Conservation (phyloP, 768 basidiomycete species). For the Calocera cornea region DNA sequence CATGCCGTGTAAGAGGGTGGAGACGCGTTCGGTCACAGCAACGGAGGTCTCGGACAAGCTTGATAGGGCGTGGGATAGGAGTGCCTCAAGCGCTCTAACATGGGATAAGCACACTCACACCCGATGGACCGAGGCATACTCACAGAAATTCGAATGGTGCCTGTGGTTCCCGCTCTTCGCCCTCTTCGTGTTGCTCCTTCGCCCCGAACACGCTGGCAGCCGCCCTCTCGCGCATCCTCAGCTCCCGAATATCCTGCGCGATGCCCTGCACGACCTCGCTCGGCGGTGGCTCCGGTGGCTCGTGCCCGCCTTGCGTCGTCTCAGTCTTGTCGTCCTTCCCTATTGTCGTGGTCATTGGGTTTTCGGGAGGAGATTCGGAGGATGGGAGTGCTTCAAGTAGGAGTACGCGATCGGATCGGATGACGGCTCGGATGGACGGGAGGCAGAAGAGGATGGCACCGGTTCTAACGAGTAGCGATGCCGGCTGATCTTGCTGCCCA, state of each 20-base stretch:
- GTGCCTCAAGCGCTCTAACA: not conserved
- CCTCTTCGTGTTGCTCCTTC: not conserved
- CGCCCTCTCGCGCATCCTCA: not conserved
- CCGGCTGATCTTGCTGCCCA: not conserved
- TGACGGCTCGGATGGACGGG: not conserved
- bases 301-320: not conserved
- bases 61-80: not conserved
- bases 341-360: not conserved
- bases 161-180: not conserved
- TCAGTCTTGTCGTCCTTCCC: not conserved
- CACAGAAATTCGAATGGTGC: not conserved
- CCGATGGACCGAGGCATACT: not conserved
- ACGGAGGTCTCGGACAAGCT: not conserved
- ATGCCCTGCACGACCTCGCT: not conserved
- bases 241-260: not conserved
- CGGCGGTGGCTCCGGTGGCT: not conserved
- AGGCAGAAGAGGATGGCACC: not conserved
- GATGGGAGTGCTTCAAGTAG: not conserved
- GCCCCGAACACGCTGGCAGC: not conserved
- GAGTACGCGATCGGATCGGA: not conserved
- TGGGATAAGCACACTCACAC: not conserved
- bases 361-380: not conserved
- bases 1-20: not conserved
- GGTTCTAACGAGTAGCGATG: not conserved
- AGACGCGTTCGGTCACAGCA: not conserved